Evolutionary conservation across 768 basidiomycete species (phyloP).

Genomic region (Macrolepiota fuliginosa): DNA sequence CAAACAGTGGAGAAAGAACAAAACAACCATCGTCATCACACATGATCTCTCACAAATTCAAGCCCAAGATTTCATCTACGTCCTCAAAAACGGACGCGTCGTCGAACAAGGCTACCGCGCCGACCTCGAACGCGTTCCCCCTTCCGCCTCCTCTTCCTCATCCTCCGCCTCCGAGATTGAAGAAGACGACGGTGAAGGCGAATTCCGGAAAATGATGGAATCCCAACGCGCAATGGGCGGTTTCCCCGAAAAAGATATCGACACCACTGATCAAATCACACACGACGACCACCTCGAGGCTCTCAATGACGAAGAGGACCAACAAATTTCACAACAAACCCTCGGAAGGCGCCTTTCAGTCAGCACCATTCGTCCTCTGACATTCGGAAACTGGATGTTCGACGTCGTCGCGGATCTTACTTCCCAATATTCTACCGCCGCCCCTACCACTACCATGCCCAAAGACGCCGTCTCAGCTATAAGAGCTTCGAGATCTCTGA

Average conservation of each 20-base stretch:
- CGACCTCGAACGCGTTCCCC: constrained; percentile 58
- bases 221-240: constrained; percentile 54
- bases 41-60: constrained; percentile 89
- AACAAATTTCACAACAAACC: background rate
- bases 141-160: background rate
- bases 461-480: constrained; percentile 18
- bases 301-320: background rate
- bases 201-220: constrained; percentile 70
- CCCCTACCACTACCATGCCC: constrained; percentile 9
- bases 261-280: constrained; percentile 47
- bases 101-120: constrained; percentile 85
- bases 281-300: constrained; percentile 16
- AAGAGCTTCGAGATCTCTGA: constrained; percentile 24
- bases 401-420: constrained; percentile 73
- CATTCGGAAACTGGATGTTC: constrained; percentile 83
- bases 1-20: constrained; percentile 65
- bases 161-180: constrained; percentile 9
- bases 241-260: constrained; percentile 40
- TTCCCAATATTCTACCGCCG: constrained; percentile 15
- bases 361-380: constrained; percentile 49
- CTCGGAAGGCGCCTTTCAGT: constrained; percentile 36
- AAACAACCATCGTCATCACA: constrained; percentile 92
- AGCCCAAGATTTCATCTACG: constrained; percentile 83
- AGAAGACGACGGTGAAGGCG: constrained; percentile 40
- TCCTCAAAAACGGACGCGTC: constrained; percentile 76